Base-by-base conservation (phyloP, 1,284 basidiomycete species). In the Puccinia polysora region DNA sequence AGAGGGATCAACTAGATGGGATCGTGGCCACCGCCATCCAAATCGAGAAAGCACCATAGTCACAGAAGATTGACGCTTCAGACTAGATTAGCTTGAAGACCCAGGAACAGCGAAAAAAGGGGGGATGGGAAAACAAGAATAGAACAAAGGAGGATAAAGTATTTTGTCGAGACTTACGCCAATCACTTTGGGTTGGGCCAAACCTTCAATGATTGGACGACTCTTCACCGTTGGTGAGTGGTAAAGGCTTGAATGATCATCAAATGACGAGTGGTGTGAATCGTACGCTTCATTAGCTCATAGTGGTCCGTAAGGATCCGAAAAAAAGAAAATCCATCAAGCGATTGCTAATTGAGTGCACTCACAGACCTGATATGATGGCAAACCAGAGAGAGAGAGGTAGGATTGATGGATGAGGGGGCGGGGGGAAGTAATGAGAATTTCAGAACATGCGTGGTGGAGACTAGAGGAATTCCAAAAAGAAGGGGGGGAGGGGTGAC, bases 1-100 rank as follows among this genome's bases (percentile, higher is more conserved):
- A 72, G 25, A 28, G 69, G 59, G n/a, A 72, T 28, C 20, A 72
- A 43, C 69, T 72, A 34, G 12, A 28, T 63, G n/a, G n/a, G n/a
- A 45, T 10, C 40, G n/a, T 10, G 12, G 23, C 20, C 20, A 14
- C 2, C 14, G 43, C 4, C 25, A n/a, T 8, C 4, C 36, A 40
- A 59, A n/a, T 30, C 15, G 38, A 59, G 56, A n/a, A n/a, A n/a
- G n/a, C n/a, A n/a, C n/a, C n/a, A n/a, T n/a, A n/a, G n/a, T n/a
- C n/a, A n/a, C n/a, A n/a, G n/a, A n/a, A n/a, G n/a, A n/a, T n/a
- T n/a, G n/a, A n/a, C n/a, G n/a, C n/a, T n/a, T n/a, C n/a, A n/a
- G n/a, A n/a, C n/a, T n/a, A n/a, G 34, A 34, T 5, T 25, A 6
- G 34, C 34, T 14, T 32, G 3, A 58, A 34, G 28, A 4, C 23